phyloP scores from a whole-genome alignment of 441 rosid genomes.

The Populus trichocarpa region DNA sequence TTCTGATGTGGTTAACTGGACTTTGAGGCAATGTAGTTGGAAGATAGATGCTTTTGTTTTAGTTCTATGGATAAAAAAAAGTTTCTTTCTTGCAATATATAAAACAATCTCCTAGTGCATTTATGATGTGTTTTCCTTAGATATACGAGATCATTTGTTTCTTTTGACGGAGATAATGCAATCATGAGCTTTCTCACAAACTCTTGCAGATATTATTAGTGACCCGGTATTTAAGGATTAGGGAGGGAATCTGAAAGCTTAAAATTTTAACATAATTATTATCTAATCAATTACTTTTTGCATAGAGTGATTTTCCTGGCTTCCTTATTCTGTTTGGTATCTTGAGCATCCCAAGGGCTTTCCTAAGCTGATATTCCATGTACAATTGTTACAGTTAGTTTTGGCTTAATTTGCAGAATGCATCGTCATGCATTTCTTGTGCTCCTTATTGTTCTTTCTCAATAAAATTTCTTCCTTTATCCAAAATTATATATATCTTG shows the following conservation, averaged over 20 bases:
- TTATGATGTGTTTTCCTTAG: not conserved
- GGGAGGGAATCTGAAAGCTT: not conserved
- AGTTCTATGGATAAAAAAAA: too few relatives aligned
- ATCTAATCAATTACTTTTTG: not conserved
- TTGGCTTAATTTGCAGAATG: not conserved
- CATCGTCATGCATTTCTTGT: not conserved
- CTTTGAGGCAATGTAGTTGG: not conserved
- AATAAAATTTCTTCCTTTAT: not conserved
- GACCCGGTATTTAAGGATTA: not conserved
- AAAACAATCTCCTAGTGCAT: not conserved
- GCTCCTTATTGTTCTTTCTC: not conserved
- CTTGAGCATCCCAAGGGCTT: not conserved
- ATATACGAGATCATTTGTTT: not conserved
- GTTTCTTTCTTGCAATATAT: not conserved
- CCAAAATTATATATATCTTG: not conserved
- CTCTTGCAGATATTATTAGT: not conserved
- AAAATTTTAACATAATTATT: too few relatives aligned
- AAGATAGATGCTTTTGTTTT: conserved; percentile 6
- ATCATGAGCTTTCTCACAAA: not conserved
- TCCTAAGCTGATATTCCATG: not conserved
- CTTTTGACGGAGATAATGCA: too few relatives aligned
- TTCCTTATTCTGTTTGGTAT: not conserved
- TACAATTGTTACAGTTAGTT: not conserved
- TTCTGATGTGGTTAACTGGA: not conserved
- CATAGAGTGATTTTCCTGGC: not conserved